These are phyloP conservation scores for Russula emetica DNA, from an alignment of 768 basidiomycete genomes.

Conservation along the genomic window DNA sequence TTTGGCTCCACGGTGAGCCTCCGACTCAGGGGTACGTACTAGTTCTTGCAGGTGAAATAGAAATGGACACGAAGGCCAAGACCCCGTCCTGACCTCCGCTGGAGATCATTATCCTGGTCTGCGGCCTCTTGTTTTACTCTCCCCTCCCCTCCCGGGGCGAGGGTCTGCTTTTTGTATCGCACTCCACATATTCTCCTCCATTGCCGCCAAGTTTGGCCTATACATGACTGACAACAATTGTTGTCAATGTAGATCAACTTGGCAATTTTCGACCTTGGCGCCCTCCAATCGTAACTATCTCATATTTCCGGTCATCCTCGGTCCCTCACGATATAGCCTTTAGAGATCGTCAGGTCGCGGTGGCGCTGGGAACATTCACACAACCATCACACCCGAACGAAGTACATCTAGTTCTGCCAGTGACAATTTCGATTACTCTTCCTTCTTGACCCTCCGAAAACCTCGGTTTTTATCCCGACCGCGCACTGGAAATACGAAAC, in stretches of 20 bases:
- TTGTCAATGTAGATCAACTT: background rate
- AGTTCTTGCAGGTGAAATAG: background rate
- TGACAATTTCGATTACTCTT: background rate
- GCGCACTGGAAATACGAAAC: slow-evolving; percentile 1
- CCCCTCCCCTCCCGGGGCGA: background rate
- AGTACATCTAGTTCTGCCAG: background rate
- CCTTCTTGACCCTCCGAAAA: background rate
- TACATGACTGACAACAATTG: background rate
- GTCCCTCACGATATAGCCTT: background rate
- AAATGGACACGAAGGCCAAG: background rate
- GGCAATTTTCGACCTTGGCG: background rate
- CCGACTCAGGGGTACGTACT: background rate
- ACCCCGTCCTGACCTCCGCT: background rate
- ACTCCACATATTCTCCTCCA: background rate
- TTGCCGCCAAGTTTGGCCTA: background rate
- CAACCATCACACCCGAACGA: background rate
- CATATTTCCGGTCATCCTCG: background rate
- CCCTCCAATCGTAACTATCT: background rate
- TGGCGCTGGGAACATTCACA: slow-evolving; percentile 18
- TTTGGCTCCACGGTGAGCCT: background rate
- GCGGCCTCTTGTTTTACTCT: background rate
- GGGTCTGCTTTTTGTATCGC: background rate
- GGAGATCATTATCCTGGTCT: background rate
- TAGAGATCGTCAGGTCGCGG: slow-evolving; percentile 21
- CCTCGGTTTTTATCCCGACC: too few relatives aligned